A percentile compares a stretch with the other conserved stretches of the same genome.
These are phyloP conservation scores for Chlamydomonas sphaeroides DNA, from an alignment of 139 green algal genomes.

Conservation along the genomic window DNA sequence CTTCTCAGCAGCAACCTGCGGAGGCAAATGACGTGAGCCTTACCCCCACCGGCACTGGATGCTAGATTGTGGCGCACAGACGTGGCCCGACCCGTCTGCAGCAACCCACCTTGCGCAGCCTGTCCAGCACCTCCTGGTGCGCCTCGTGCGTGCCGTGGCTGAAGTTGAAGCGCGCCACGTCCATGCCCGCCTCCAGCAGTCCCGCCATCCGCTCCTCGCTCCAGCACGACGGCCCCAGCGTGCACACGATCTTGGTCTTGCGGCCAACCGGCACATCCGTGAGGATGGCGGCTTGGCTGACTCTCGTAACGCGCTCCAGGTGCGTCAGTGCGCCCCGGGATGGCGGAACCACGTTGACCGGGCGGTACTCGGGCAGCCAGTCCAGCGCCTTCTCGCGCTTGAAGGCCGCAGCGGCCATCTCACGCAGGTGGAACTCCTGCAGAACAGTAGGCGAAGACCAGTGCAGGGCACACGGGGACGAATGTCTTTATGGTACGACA, in stretches of 20 bases:
- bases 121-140: slow-evolving; percentile 66
- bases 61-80: no score
- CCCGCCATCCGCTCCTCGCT: slow-evolving; percentile 56
- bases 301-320: slow-evolving; percentile 29
- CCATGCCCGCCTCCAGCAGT: slow-evolving; percentile 76
- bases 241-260: slow-evolving; percentile 87
- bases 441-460: no score
- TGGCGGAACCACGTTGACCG: slow-evolving; percentile 45
- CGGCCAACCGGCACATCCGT: slow-evolving; percentile 52
- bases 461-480: no score
- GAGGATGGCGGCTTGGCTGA: slow-evolving; percentile 52
- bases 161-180: slow-evolving; percentile 88
- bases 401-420: slow-evolving; percentile 39
- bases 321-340: slow-evolving; percentile 13
- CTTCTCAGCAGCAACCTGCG: slow-evolving; percentile 39
- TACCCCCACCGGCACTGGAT: no score
- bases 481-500: no score
- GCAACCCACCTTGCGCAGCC: slow-evolving; percentile 54
- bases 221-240: slow-evolving; percentile 73
- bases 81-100: no score
- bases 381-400: slow-evolving; percentile 48
- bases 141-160: slow-evolving; percentile 79
- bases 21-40: no score
- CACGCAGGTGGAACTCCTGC: slow-evolving; percentile 43
- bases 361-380: slow-evolving; percentile 56